Evolutionary conservation across 2,329 filamentous ascomycete genomes (phyloP), one percentile per base, ranked within the genome.

Genomic region (Elsinoe arachidis): DNA sequence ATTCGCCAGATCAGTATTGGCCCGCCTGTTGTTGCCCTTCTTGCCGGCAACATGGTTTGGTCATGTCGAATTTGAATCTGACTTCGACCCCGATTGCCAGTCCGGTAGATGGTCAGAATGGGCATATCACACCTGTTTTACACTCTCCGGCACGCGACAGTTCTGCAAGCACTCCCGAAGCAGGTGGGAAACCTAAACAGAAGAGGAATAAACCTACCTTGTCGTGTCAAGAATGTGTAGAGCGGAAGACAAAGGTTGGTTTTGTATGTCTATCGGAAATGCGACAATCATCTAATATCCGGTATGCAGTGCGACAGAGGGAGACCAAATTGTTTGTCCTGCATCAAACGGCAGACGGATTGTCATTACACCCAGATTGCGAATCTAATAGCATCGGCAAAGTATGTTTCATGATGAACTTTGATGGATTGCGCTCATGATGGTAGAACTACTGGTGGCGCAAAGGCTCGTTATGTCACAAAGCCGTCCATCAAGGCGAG

Each of bases 201-300:
- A 90, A 87, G 74, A 82, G 88, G 49, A 92, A 92, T 72, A 92
- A 92, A 70, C 88, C 88, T 2, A 91, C 87, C 1, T 68, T 91
- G 61, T 89, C 85, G 51, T 91, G 88, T 66, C 80, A 84, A 61
- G 86, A 90, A 68, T 92, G 88, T 67, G 88, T 91, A 19, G 86
- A 90, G 72, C 78, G 87, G 63, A 91, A 91, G 73, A 91, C 87
- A 21, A 91, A 89, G 78, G 86, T 86, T 68, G 63, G 79, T 57
- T 12, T 35, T 37, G 30, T 63, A 34, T 23, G 15, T 57, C 19
- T 15, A n/a, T 12, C 15, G 26, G 5, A 21, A 21, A 41, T 49
- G 12, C 23, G 19, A 10, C 39, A n/a, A 35, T 17, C 55, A 43
- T 54, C 63, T 55, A 59, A 30, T 30, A 43, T 34, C 57, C 53